Conservation (phyloP, 345 rosid genomes). For the Balakata baccata region DNA sequence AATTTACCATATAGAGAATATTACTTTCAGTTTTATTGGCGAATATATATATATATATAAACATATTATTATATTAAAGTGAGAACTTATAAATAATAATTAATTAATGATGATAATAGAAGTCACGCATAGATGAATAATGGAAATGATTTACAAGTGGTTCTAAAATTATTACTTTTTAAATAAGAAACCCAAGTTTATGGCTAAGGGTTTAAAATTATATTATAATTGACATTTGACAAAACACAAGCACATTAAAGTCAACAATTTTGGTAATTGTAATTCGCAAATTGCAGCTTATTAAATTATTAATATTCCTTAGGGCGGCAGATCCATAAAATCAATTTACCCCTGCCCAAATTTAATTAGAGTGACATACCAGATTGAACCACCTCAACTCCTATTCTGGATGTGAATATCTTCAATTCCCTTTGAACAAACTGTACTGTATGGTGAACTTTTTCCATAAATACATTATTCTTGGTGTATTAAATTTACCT, state of each 20-base stretch:
- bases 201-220: background rate
- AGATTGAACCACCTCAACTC: background rate
- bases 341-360: background rate
- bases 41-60: no score
- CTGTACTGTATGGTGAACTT: no score
- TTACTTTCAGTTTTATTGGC: no score
- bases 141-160: slow-evolving; percentile 2
- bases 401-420: background rate
- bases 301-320: background rate
- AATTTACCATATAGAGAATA: no score
- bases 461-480: no score
- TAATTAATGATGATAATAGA: background rate
- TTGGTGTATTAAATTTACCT: no score
- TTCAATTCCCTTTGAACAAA: no score
- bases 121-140: background rate
- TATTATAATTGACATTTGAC: slow-evolving; percentile 11
- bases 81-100: background rate
- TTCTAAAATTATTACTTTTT: background rate
- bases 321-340: background rate
- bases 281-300: slow-evolving; percentile 23
- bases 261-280: slow-evolving; percentile 22
- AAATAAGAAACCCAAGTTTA: background rate
- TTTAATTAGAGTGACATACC: background rate
- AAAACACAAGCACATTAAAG: background rate
- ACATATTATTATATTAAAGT: no score